phyloP scores from a whole-genome alignment of 2,329 filamentous ascomycete species.

The Apiospora kogelbergensis region DNA sequence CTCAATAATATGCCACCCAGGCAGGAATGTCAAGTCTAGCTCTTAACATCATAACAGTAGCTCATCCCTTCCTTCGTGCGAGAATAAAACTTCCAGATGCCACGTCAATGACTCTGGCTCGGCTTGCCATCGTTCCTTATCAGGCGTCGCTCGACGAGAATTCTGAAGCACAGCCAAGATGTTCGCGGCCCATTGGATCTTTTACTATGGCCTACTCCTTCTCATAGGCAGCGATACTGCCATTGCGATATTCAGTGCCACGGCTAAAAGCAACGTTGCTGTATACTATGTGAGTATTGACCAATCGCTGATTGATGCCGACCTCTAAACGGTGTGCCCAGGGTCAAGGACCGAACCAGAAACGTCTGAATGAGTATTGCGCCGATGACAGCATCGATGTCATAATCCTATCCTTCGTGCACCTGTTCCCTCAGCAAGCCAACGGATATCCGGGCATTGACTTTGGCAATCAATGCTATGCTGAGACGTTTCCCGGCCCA shows the following conservation, averaged over 20 bases:
- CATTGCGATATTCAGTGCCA: constrained; percentile 28
- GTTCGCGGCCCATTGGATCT: background rate
- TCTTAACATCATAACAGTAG: background rate
- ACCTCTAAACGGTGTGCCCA: constrained; percentile 16
- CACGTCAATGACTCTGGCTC: background rate
- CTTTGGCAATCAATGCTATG: constrained; percentile 42
- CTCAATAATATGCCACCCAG: background rate
- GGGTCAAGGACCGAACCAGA: constrained; percentile 41
- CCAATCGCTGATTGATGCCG: background rate
- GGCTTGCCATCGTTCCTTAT: background rate
- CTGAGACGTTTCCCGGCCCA: constrained; percentile 29
- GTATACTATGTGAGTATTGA: constrained; percentile 39
- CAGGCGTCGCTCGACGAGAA: too few species aligned
- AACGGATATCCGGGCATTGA: constrained; percentile 41
- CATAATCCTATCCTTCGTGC: constrained; percentile 43
- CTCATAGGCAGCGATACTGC: background rate
- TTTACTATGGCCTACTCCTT: background rate
- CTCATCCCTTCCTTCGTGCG: background rate
- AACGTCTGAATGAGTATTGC: constrained; percentile 37
- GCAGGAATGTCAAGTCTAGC: background rate
- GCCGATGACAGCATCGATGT: constrained; percentile 39
- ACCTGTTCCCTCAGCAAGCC: constrained; percentile 41
- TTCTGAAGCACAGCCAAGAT: background rate
- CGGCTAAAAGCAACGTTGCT: constrained; percentile 38
- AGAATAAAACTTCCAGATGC: background rate